phyloP scores from a whole-genome alignment of 2,329 filamentous ascomycete species.

The Mariannaea sp. region DNA sequence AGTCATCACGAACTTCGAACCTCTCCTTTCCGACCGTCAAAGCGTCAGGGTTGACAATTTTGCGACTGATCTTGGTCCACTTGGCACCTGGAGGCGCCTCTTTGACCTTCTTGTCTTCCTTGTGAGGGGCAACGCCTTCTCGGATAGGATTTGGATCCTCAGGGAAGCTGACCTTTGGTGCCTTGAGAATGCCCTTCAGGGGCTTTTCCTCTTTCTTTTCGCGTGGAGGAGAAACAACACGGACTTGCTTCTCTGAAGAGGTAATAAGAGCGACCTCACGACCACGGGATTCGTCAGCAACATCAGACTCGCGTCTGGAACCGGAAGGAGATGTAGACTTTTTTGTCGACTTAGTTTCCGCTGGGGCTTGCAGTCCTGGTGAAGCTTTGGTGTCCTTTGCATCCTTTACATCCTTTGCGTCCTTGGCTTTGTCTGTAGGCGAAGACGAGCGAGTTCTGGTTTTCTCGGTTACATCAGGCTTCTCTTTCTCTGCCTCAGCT shows the following conservation, averaged over 20 bases:
- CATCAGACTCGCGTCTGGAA: conserved; percentile 4
- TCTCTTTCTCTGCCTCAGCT: conserved; percentile 33
- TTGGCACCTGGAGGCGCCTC: conserved; percentile 79
- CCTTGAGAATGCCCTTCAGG: conserved; percentile 84
- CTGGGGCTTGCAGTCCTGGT: conserved; percentile 14
- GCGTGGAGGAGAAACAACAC: conserved; percentile 74
- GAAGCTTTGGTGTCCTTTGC: conserved; percentile 10
- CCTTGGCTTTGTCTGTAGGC: conserved; percentile 18
- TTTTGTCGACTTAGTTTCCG: conserved; percentile 23
- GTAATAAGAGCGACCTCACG: conserved; percentile 46
- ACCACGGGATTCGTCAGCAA: conserved; percentile 45
- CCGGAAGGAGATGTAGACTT: conserved; percentile 22
- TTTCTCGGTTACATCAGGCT: conserved; percentile 31
- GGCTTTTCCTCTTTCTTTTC: conserved; percentile 68
- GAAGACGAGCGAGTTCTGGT: conserved; percentile 34
- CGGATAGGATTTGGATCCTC: conserved; percentile 82
- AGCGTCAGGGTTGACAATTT: conserved; percentile 87
- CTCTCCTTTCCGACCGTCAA: conserved; percentile 85
- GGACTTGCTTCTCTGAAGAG: conserved; percentile 55
- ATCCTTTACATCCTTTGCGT: conserved; percentile 17
- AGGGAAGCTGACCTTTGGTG: conserved; percentile 80
- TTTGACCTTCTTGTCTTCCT: conserved; percentile 74
- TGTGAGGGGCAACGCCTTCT: conserved; percentile 92
- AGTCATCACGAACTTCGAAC: conserved; percentile 90
- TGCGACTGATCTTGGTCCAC: conserved; percentile 92